phyloP scores from a whole-genome alignment of 1,284 basidiomycete species.

The Puccinia hordei region DNA sequence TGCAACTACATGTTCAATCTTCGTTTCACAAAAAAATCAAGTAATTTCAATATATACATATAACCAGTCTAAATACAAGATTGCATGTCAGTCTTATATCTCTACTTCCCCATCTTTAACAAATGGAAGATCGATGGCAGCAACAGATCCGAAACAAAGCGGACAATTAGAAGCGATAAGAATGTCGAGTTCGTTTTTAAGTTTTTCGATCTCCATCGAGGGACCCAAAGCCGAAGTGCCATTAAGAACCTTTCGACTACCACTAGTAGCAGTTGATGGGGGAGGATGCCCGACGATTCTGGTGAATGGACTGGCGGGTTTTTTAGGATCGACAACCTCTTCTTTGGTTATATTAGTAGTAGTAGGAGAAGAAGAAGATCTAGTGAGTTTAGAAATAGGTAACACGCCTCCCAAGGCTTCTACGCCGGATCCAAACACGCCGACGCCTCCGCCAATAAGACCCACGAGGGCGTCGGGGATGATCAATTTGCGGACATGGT shows the following conservation, averaged over 20 bases:
- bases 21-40: too few species aligned
- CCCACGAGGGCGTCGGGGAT: conserved; percentile 77
- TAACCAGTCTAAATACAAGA: too few species aligned
- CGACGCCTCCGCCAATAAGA: conserved; percentile 60
- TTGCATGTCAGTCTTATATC: conserved; percentile 66
- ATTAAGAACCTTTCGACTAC: neutral
- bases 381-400: conserved; percentile 63
- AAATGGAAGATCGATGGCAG: conserved; percentile 81
- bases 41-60: too few species aligned
- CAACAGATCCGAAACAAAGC: conserved; percentile 82
- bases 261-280: neutral
- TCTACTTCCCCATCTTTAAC: conserved; percentile 75
- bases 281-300: neutral
- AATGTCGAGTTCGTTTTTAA: conserved; percentile 80
- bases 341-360: neutral
- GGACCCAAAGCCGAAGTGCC: neutral
- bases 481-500: conserved; percentile 83
- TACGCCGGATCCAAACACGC: conserved; percentile 51
- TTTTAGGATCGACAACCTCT: too few species aligned
- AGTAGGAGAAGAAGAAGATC: neutral
- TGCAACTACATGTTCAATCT: too few species aligned
- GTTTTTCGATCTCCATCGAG: conserved; percentile 66
- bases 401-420: conserved; percentile 57
- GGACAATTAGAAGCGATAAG: conserved; percentile 83
- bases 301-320: neutral